phyloP scores from a whole-genome alignment of 148 eudicot species.

The Euryodendron excelsum region DNA sequence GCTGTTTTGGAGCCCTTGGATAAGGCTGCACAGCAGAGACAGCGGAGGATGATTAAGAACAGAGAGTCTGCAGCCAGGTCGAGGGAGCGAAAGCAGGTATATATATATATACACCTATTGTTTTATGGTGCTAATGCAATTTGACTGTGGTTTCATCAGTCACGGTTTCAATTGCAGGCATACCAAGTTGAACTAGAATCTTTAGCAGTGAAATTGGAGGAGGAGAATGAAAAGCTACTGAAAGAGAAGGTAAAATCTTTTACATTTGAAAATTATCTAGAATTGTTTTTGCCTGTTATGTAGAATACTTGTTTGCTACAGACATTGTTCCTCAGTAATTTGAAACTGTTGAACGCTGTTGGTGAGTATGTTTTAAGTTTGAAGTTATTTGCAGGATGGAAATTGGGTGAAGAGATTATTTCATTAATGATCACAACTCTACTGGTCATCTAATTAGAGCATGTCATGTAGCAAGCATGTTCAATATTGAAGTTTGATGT shows the following conservation, averaged over 20 bases:
- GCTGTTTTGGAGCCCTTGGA: constrained; percentile 58
- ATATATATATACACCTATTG: neutral
- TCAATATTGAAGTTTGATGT: neutral
- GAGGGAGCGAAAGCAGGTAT: constrained; percentile 88
- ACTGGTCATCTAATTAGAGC: neutral
- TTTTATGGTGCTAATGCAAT: neutral
- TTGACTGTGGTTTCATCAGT: neutral
- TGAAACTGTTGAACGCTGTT: neutral
- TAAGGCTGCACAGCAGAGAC: constrained; percentile 78
- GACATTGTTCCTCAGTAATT: neutral
- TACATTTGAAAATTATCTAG: neutral
- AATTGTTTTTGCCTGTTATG: neutral
- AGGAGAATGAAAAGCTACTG: constrained; percentile 65
- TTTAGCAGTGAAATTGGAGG: constrained; percentile 74
- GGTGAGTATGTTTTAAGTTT: neutral
- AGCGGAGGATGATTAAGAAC: constrained; percentile 91
- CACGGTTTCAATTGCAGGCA: constrained; percentile 51
- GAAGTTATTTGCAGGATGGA: neutral
- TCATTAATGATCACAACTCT: neutral
- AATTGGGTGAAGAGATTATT: neutral
- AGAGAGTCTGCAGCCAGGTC: constrained; percentile 92
- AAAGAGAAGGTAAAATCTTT: constrained; percentile 63
- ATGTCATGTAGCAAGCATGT: neutral
- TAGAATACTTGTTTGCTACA: neutral
- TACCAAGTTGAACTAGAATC: constrained; percentile 84